phyloP scores from a whole-genome alignment of 208 protist species.

The Leishmania major region DNA sequence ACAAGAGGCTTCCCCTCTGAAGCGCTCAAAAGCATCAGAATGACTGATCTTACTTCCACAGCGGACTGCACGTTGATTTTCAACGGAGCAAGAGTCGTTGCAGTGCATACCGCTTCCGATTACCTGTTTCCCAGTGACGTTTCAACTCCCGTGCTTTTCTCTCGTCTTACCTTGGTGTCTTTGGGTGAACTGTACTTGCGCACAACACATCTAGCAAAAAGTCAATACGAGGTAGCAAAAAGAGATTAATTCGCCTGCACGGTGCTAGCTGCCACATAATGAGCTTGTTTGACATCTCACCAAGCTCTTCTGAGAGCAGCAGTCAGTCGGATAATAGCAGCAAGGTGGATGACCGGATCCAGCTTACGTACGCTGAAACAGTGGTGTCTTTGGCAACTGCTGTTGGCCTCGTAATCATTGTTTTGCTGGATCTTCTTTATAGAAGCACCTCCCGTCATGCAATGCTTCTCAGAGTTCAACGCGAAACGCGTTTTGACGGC shows the following conservation, averaged over 20 bases:
- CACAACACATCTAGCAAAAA: background rate
- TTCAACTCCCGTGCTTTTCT: background rate
- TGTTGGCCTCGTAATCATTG: constrained; percentile 62
- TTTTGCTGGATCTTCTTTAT: constrained; percentile 64
- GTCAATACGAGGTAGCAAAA: background rate
- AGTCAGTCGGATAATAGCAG: background rate
- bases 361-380: constrained; percentile 72
- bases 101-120: background rate
- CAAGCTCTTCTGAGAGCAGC: background rate
- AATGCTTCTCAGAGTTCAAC: constrained; percentile 55
- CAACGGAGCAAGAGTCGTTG: too few relatives aligned
- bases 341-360: constrained; percentile 16
- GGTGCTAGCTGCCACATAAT: background rate
- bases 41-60: background rate
- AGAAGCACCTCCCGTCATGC: constrained; percentile 53
- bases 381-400: constrained; percentile 78
- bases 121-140: background rate
- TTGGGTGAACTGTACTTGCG: background rate
- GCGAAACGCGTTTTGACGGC: constrained; percentile 78
- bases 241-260: background rate
- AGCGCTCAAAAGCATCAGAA: background rate
- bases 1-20: background rate
- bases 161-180: background rate
- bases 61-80: background rate
- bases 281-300: background rate